Percentiles rank a stretch among this genome's conserved stretches.
Evolutionary conservation across 331 rosid genomes (phyloP).

Genomic region (Quercus tomentella): DNA sequence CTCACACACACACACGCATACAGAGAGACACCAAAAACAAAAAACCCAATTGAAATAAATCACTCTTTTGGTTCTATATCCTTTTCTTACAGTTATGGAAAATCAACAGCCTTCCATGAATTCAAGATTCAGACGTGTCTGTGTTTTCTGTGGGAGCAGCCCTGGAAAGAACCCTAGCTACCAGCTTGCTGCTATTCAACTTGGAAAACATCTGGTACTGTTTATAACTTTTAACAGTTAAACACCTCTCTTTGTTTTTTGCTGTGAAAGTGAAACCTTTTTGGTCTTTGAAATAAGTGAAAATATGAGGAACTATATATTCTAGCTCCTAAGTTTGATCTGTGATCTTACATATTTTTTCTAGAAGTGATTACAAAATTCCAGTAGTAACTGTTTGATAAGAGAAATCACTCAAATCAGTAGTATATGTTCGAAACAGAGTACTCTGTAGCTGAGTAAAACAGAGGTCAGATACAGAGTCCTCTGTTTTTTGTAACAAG

Average conservation of each 20-base stretch:
- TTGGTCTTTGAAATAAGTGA: neutral
- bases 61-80: neutral
- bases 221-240: neutral
- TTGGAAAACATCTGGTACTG: slow-evolving; percentile 70
- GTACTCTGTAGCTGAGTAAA: neutral
- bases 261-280: neutral
- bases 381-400: neutral
- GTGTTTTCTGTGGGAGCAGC: slow-evolving; percentile 94
- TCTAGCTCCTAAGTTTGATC: neutral
- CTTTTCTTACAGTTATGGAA: slow-evolving; percentile 38
- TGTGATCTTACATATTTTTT: neutral
- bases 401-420: neutral
- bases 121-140: slow-evolving; percentile 71
- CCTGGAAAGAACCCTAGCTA: slow-evolving; percentile 79
- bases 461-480: neutral
- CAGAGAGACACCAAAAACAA: neutral
- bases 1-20: no score
- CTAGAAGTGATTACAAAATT: neutral
- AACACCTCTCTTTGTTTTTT: neutral
- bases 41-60: neutral
- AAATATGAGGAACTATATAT: neutral
- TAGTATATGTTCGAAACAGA: neutral
- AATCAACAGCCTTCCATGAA: slow-evolving; percentile 21
- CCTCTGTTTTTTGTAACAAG: neutral
- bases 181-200: slow-evolving; percentile 80